Conservation (phyloP, 1,139 yeast genomes). For the Debaryomyces robertsiae region DNA sequence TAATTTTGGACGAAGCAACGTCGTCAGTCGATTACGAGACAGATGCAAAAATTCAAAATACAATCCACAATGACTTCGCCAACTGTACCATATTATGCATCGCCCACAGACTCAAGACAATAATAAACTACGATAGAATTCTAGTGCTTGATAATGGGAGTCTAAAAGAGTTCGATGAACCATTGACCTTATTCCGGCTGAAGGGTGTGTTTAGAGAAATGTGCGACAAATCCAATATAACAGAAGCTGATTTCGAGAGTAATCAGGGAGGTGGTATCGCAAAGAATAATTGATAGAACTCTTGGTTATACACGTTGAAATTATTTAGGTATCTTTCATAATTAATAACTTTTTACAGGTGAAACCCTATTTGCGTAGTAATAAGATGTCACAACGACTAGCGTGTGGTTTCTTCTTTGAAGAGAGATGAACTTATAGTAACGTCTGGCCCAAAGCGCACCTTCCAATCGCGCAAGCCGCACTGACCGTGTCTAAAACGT, state of each 20-base stretch:
- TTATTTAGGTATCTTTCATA: too few species aligned
- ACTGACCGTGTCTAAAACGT: constrained; percentile 80
- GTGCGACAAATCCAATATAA: constrained; percentile 60
- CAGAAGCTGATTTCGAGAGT: constrained; percentile 1
- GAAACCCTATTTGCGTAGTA: too few species aligned
- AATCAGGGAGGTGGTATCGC: not conserved
- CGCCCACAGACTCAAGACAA: constrained; percentile 45
- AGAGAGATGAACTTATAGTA: constrained; percentile 44
- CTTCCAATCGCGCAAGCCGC: constrained; percentile 91
- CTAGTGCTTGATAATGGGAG: constrained; percentile 37
- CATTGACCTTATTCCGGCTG: constrained; percentile 24
- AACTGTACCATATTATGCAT: constrained; percentile 45
- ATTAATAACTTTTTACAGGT: too few species aligned
- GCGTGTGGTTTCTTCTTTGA: too few species aligned
- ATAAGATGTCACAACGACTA: too few species aligned
- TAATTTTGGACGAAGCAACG: constrained; percentile 47
- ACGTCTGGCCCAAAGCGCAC: constrained; percentile 92
- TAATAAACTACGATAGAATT: constrained; percentile 39
- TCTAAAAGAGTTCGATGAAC: constrained; percentile 25
- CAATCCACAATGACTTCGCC: constrained; percentile 36
- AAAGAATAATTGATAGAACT: too few species aligned
- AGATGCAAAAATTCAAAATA: constrained; percentile 41
- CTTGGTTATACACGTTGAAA: too few species aligned
- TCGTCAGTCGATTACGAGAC: constrained; percentile 48
- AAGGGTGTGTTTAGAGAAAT: constrained; percentile 48